A percentile compares a stretch with the other conserved stretches of the same genome.
phyloP scores from a whole-genome alignment of 768 basidiomycete species.

The Coprinellus micaceus region DNA sequence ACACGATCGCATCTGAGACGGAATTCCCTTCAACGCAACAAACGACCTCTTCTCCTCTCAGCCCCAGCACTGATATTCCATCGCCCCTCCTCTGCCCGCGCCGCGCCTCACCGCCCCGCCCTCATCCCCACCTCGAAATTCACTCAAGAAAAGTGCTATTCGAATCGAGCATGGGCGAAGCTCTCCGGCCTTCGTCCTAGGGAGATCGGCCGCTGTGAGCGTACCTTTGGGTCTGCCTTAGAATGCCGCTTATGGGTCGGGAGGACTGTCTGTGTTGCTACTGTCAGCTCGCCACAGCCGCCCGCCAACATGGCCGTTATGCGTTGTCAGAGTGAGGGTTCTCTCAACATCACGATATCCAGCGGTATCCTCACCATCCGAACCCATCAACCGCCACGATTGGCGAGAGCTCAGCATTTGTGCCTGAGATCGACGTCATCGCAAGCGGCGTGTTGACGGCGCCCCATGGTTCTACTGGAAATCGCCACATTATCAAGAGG shows the following conservation, averaged over 20 bases:
- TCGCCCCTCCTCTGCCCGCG: conserved; percentile 85
- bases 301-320: conserved; percentile 28
- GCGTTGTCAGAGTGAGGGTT: conserved; percentile 51
- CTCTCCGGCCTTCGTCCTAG: conserved; percentile 81
- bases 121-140: conserved; percentile 91
- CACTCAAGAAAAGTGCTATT: conserved; percentile 89
- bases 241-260: conserved; percentile 95
- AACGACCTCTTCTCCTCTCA: conserved; percentile 12
- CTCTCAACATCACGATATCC: conserved; percentile 23
- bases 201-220: conserved; percentile 87
- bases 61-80: conserved; percentile 43
- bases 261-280: too few species aligned
- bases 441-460: neutral
- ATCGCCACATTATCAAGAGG: neutral
- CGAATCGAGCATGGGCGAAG: conserved; percentile 92
- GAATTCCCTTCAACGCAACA: neutral
- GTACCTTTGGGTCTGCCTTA: conserved; percentile 82
- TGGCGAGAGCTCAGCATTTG: neutral
- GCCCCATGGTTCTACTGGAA: neutral
- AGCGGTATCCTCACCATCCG: conserved; percentile 4
- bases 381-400: conserved; percentile 21
- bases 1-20: neutral
- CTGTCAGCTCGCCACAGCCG: too few species aligned
- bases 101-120: conserved; percentile 80
- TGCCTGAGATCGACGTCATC: too few species aligned